Evolutionary conservation across 2,329 filamentous ascomycete genomes (phyloP), one percentile per base, ranked within the genome.

Genomic region (Biscogniauxia marginata): DNA sequence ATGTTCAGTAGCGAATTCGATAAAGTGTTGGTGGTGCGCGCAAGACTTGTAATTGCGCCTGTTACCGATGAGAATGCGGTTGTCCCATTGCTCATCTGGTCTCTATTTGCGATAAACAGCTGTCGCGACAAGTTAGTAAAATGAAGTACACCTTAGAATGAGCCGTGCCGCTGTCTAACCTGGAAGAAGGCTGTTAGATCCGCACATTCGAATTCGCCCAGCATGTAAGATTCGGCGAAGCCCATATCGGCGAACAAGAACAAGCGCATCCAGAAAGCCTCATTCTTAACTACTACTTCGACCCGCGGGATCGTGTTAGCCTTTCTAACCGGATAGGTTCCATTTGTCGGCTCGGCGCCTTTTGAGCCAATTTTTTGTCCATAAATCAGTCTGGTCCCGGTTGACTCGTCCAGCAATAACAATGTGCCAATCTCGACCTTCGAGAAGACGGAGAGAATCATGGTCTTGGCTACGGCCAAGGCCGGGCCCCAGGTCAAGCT

Each of bases 171-270:
- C 9, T 43, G 58, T 39, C 73, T 65, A 67, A 86, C 83, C 69
- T 83, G 81, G 70, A 91, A 90, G 67, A 91, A 89, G 2, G 79
- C 79, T 1, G 85, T 86, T 63, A 91, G 69, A 67, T 90, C 82
- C 9, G 80, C 74, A 57, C 87, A 90, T 51, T 84, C 82, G 23
- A 90, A 79, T 68, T 91, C 87, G 46, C 84, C 85, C 16, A 90
- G 77, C 86, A 91, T 90, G 66, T 88, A 90, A 23, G 85, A 83
- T 69, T 89, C 85, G 11, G 87, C 84, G 61, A 91, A 89, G 2
- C 88, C 88, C 86, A 91, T 90, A 70, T 91, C 88, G 39, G 84
- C 85, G 66, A 89, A 89, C 23, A 91, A 72, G 47, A 87, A 78
- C 51, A 89, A 71, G 44, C 87, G 80, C 65, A 89, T 79, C 87